Base-by-base conservation (phyloP, 2,329 filamentous ascomycete genomes). In the Scytalidium lignicola region DNA sequence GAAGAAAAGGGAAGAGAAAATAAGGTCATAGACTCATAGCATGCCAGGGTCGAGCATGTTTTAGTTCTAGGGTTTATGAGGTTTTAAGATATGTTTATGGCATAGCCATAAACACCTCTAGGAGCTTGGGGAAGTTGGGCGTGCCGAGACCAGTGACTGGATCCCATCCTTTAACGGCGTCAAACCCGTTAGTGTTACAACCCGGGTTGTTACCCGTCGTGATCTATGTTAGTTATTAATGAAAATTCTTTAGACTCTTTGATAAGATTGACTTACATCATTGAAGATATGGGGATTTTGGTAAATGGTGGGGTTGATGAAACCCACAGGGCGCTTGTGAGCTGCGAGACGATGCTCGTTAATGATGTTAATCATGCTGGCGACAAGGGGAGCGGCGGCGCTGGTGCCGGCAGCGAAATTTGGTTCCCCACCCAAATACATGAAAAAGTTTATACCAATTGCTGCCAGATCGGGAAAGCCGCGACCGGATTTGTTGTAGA, bases 371-470 rank as follows among this genome's bases (percentile, higher is more conserved):
- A 75, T 48, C 42, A 75, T 62, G 2, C 61, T 60, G 2, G 64
- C 72, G 22, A 71, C 65, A 9, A 64, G 70, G 1, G 67, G 74
- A 22, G 64, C 59, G 19, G 64, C 69, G 15, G 70, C 68, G 19
- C 71, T 75, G 0, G 79, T 82, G 18, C 77, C 78, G 44, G 68
- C 76, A 0, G 73, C 69, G 18, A 73, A 63, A 0, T 62, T 58
- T 50, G 73, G 74, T 9, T 62, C 57, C 17, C 74, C 74, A 39
- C 74, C 61, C 20, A 74, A 62, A 1, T 73, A 72, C 3, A 74
- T 65, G 43, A 70, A 65, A 50, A 68, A 72, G 45, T 68, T 70
- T 6, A 70, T 8, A 2, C 71, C 72, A 20, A 73, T 70, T 23
- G 69, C 70, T 3, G 65, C 57, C 18, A 75, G 62, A 47, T 79